Percentiles rank a stretch among this genome's conserved stretches.
These are phyloP conservation scores for Grigorovia yakushimaensis DNA, from an alignment of 805 yeast species.

Conservation along the genomic window DNA sequence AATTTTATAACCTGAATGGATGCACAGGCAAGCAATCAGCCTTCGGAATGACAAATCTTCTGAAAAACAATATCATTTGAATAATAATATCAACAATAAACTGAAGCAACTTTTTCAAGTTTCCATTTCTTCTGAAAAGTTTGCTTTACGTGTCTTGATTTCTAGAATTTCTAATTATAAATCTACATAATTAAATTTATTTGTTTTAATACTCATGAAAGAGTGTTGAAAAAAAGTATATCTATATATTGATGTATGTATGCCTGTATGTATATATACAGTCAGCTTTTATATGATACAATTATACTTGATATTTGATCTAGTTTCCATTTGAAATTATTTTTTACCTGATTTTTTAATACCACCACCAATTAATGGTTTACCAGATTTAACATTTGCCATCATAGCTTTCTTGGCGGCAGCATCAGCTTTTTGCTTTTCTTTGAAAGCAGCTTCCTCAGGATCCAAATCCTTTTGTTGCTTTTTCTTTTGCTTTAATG, in stretches of 20 bases:
- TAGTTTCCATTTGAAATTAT: constrained; percentile 11
- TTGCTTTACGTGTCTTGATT: too few species aligned
- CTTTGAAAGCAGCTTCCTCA: constrained; percentile 83
- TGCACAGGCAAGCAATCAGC: too few species aligned
- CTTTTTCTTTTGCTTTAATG: constrained; percentile 66
- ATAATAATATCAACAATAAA: too few species aligned
- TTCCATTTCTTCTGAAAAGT: too few species aligned
- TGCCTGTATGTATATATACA: neutral
- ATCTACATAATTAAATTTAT: too few species aligned
- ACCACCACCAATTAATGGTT: constrained; percentile 89
- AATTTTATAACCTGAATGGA: too few species aligned
- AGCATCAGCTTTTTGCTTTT: constrained; percentile 90
- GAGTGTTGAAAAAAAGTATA: too few species aligned
- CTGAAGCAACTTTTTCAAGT: too few species aligned
- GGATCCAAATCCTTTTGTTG: constrained; percentile 63
- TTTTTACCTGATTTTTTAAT: constrained; percentile 80
- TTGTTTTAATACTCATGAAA: too few species aligned
- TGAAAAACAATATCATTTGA: too few species aligned
- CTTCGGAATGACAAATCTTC: too few species aligned
- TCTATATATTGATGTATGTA: neutral
- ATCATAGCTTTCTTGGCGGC: constrained; percentile 88
- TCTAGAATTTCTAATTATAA: too few species aligned
- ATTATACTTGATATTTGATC: neutral
- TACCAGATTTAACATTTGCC: constrained; percentile 77
- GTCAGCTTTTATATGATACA: neutral